Conservation (phyloP, 2,329 filamentous ascomycete species). For the Dactylellina leptospora region DNA sequence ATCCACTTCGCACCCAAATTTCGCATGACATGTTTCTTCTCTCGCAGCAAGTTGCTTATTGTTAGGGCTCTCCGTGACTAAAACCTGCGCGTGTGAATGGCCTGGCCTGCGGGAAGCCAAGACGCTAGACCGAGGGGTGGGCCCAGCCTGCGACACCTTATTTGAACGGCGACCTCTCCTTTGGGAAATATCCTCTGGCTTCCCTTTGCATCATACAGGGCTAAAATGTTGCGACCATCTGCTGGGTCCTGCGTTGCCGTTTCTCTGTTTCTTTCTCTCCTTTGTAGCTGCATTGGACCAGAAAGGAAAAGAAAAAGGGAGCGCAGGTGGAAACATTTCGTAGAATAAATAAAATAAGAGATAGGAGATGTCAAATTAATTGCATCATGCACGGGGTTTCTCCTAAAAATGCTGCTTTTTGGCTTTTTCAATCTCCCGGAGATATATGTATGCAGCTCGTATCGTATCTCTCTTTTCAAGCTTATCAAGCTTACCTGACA, state of each 20-base stretch:
- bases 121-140: constrained; percentile 33
- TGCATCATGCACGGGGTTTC: not conserved
- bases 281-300: no score
- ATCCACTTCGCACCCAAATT: not conserved
- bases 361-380: constrained; percentile 7
- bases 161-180: constrained; percentile 53
- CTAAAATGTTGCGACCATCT: constrained; percentile 4
- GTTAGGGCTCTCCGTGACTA: constrained; percentile 31
- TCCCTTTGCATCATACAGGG: constrained; percentile 26
- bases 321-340: not conserved
- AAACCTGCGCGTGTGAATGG: constrained; percentile 20
- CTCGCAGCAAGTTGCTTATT: constrained; percentile 28
- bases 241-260: not conserved
- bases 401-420: not conserved
- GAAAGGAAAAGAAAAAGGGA: not conserved
- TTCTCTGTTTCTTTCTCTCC: not conserved
- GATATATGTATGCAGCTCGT: constrained; percentile 18
- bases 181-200: constrained; percentile 40
- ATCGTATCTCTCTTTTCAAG: no score
- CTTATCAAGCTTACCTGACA: constrained; percentile 4
- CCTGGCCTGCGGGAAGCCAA: constrained; percentile 46
- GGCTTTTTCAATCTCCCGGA: constrained; percentile 7
- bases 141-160: constrained; percentile 49
- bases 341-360: not conserved
- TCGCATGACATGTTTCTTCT: constrained; percentile 20